Percentiles rank a stretch among this genome's conserved stretches.
phyloP scores from a whole-genome alignment of 2,329 filamentous ascomycete genomes.

The Cadophora gregata region DNA sequence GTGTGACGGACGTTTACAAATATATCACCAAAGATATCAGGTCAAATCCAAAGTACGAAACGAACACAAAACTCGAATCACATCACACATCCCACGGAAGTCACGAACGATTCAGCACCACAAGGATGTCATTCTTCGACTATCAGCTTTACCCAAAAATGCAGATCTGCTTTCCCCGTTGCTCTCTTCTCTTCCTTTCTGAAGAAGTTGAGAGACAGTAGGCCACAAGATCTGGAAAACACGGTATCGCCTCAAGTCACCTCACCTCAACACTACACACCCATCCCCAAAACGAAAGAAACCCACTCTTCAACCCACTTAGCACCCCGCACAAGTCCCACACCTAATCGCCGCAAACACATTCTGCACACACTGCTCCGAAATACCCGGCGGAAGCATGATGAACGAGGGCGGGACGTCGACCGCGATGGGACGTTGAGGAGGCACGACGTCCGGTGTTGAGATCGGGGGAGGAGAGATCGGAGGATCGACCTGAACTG shows the following conservation, averaged over 20 bases:
- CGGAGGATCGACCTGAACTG: not conserved
- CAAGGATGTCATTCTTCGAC: constrained; percentile 1
- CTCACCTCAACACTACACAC: not conserved
- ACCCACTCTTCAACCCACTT: not conserved
- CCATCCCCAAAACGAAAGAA: not conserved
- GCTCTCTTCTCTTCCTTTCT: not conserved
- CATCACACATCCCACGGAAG: not conserved
- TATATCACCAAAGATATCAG: too few relatives aligned
- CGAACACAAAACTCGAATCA: too few relatives aligned
- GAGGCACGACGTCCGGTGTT: too few relatives aligned
- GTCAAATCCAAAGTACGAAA: too few relatives aligned
- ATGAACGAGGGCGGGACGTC: not conserved
- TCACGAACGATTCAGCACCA: not conserved
- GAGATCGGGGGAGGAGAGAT: not conserved
- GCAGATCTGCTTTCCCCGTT: not conserved
- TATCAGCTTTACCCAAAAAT: constrained; percentile 10
- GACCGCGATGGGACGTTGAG: not conserved
- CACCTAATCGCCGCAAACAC: constrained; percentile 1
- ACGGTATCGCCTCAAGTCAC: constrained; percentile 1
- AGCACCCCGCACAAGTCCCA: not conserved
- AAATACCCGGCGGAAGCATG: not conserved
- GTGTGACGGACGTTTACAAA: too few relatives aligned
- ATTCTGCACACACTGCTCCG: not conserved
- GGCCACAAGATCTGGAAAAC: not conserved
- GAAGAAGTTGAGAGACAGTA: not conserved